phyloP scores from a whole-genome alignment of 2,329 filamentous ascomycete genomes.

The Alternaria sp. region DNA sequence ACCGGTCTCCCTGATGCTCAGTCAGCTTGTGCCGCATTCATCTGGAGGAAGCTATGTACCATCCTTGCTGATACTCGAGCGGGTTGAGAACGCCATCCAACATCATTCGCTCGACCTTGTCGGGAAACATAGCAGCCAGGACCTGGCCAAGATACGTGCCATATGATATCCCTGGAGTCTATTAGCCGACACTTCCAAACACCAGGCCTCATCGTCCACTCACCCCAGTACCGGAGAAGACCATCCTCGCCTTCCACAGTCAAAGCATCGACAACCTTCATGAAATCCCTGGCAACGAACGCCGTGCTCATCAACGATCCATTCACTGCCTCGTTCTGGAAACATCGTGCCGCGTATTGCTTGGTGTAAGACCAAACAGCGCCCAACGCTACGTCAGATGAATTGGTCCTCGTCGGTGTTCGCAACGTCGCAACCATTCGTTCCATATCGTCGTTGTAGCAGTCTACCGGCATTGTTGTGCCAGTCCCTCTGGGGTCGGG shows the following conservation, averaged over 20 bases:
- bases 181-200: not conserved
- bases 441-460: not conserved
- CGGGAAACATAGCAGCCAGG: not conserved
- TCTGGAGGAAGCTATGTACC: not conserved
- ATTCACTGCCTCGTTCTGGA: not conserved
- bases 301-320: not conserved
- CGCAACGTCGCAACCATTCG: not conserved
- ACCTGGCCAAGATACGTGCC: not conserved
- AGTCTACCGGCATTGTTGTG: not conserved
- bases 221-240: not conserved
- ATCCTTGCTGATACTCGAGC: not conserved
- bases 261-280: not conserved
- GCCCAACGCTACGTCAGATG: not conserved
- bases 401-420: not conserved
- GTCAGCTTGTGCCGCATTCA: not conserved
- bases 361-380: not conserved
- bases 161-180: accelerated
- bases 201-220: not conserved
- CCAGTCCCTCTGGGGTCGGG: not conserved
- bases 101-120: not conserved
- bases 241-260: not conserved
- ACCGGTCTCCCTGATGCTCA: not conserved
- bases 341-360: not conserved
- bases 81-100: not conserved
- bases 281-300: not conserved